phyloP scores from a whole-genome alignment of 83 land plant species.

The Picea mariana region DNA sequence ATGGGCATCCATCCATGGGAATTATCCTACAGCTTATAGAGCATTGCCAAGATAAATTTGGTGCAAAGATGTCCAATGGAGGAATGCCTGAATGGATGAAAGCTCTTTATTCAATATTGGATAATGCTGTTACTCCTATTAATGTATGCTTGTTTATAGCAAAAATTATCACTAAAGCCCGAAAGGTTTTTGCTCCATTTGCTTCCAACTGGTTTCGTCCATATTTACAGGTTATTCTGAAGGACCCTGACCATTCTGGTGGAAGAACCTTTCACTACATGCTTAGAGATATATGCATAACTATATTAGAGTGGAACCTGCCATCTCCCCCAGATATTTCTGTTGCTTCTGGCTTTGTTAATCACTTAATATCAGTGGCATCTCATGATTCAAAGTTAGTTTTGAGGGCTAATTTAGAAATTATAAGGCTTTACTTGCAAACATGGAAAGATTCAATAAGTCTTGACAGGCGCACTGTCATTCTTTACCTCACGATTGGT shows the following conservation, averaged over 20 bases:
- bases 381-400: constrained; percentile 42
- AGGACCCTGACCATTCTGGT: constrained; percentile 44
- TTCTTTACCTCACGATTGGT: constrained; percentile 28
- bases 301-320: constrained; percentile 47
- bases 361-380: constrained; percentile 43
- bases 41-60: constrained; percentile 40
- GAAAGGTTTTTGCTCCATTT: constrained; percentile 43
- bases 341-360: constrained; percentile 37
- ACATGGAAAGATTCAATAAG: constrained; percentile 43
- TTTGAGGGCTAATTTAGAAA: constrained; percentile 47
- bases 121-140: constrained; percentile 38
- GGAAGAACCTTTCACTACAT: constrained; percentile 48
- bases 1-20: constrained; percentile 55
- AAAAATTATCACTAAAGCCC: constrained; percentile 49
- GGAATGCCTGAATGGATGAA: constrained; percentile 62
- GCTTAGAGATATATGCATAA: constrained; percentile 52
- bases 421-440: constrained; percentile 38
- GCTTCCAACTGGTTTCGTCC: constrained; percentile 34
- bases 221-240: constrained; percentile 35
- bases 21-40: constrained; percentile 36
- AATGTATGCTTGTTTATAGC: constrained; percentile 53
- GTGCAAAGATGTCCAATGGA: background rate
- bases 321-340: constrained; percentile 25
- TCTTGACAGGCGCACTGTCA: constrained; percentile 28
- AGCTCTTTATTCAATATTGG: constrained; percentile 41